Percentiles rank a stretch among this genome's conserved stretches.
phyloP scores from a whole-genome alignment of 768 basidiomycete species.

The Kwoniella sp. region DNA sequence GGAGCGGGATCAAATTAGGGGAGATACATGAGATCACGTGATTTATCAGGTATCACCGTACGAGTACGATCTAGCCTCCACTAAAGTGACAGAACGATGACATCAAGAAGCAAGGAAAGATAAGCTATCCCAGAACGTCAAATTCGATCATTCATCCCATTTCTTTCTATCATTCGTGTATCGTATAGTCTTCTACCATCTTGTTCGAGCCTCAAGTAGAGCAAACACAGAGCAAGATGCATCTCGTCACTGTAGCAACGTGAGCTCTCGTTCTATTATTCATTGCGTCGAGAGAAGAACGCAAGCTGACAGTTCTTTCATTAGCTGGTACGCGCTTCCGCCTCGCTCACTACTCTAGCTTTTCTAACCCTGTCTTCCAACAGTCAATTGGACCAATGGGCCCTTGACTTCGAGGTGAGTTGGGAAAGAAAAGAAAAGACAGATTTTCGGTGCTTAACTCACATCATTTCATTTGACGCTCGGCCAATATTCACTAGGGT shows the following conservation, averaged over 20 bases:
- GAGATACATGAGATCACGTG: too few species aligned
- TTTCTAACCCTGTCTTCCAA: neutral
- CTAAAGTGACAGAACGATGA: too few species aligned
- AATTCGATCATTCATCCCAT: too few species aligned
- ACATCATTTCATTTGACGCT: too few species aligned
- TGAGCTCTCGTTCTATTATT: conserved; percentile 56
- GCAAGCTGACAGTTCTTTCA: conserved; percentile 13
- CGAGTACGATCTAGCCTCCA: too few species aligned
- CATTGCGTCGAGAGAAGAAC: neutral
- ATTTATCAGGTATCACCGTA: too few species aligned
- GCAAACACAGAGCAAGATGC: too few species aligned
- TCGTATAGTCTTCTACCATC: too few species aligned
- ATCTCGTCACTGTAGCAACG: conserved; percentile 86
- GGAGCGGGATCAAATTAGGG: conserved; percentile 12
- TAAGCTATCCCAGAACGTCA: too few species aligned
- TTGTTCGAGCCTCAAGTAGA: too few species aligned
- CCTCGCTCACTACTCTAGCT: neutral
- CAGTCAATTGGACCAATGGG: conserved; percentile 96
- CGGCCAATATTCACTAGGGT: conserved; percentile 63
- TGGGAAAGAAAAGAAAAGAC: neutral
- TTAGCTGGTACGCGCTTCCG: conserved; percentile 45
- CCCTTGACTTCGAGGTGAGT: conserved; percentile 84
- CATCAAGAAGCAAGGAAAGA: too few species aligned
- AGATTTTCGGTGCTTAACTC: neutral
- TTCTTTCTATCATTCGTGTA: too few species aligned